Base-by-base conservation (phyloP, 1,284 basidiomycete species). In the Limonomyces culmigenus region DNA sequence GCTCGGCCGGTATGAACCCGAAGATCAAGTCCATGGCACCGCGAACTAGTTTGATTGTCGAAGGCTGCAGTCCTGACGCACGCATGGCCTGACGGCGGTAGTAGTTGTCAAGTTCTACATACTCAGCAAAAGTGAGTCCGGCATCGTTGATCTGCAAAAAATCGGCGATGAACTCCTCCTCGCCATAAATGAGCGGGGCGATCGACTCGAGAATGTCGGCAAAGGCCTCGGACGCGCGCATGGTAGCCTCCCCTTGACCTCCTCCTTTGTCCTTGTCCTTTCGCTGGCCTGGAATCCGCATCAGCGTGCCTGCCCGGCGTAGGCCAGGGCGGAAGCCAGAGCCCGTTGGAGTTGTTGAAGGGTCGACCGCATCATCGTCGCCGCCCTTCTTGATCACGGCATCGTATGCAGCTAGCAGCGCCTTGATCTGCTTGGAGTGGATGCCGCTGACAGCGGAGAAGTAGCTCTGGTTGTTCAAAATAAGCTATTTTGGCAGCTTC, bases 21-120 rank as follows among this genome's bases (percentile, higher is more conserved):
- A 97, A 98, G 40, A 97, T 89, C 34, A 95, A 60, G 45, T 97
- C 92, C 77, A 97, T 75, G 14, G 88, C 87, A 4, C 76, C 75
- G 17, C 84, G 72, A 18, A 89, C 69, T 8, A 95, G 69, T 56
- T 91, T 91, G 39, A 67, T 52, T 15, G 88, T 88, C 13, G 71
- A 58, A 35, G 67, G 63, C 40, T 71, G 74, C 32, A 86, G 60
- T 1, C 73, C 75, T 12, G 68, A 65, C 33, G 70, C 64, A n/a
- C 80, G 65, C 6, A 80, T 67, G 2, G 93, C 93, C 48, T 95
- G 84, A 27, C 92, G 67, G 17, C 86, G 68, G 63, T 96, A 97
- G 57, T 95, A 97, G 38, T 78, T 85, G 51, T 97, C 93, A 41
- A 98, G 60, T 34, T 79, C 76, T 74, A 91, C 87, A 48, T 95